Conservation (phyloP, 129 eudicot genomes). For the Flaveria ramosissima region DNA sequence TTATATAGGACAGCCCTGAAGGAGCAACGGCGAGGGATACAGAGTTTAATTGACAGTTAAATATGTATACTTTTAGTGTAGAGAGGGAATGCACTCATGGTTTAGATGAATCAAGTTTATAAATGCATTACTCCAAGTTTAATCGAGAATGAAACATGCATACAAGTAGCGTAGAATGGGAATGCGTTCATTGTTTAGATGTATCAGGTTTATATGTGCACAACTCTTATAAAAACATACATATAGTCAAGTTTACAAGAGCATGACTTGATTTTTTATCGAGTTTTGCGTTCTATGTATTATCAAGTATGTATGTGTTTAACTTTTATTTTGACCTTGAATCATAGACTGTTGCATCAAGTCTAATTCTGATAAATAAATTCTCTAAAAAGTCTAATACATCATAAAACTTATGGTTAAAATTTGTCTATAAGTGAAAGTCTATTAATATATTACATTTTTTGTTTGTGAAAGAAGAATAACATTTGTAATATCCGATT, state of each 20-base stretch:
- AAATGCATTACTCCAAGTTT: not conserved
- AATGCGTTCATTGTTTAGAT: not conserved
- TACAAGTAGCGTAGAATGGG: not conserved
- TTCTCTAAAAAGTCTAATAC: no score
- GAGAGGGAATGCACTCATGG: not conserved
- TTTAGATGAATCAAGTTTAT: not conserved
- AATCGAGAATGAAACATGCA: not conserved
- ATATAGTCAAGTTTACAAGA: not conserved
- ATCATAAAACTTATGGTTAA: no score
- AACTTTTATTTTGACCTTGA: not conserved
- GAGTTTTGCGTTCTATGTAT: not conserved
- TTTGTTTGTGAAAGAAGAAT: no score
- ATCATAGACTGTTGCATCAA: not conserved
- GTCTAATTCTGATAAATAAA: not conserved
- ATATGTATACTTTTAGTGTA: no score
- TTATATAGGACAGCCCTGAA: slow-evolving; percentile 6
- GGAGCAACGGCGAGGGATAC: no score
- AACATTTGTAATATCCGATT: no score
- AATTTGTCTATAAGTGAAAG: no score
- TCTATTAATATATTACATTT: no score
- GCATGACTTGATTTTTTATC: not conserved
- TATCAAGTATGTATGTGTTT: no score
- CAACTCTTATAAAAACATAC: not conserved
- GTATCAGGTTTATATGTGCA: not conserved
- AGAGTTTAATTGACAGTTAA: not conserved